A percentile compares a stretch with the other conserved stretches of the same genome.
Conservation (phyloP, 2,329 filamentous ascomycete species). For the Sordariomycetes sp. region DNA sequence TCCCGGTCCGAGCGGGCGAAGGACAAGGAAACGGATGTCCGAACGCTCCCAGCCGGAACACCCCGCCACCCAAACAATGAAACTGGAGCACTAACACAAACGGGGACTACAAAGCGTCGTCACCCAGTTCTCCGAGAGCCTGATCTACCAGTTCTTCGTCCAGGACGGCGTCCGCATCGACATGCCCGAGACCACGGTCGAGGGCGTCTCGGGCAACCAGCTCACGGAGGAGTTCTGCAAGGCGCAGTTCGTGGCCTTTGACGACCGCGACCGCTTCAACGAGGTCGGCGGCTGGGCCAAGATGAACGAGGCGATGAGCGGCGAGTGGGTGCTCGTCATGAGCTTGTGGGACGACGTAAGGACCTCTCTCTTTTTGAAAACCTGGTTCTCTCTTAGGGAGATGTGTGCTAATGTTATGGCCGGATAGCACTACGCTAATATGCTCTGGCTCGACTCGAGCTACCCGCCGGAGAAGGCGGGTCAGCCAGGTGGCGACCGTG, state of each 20-base stretch:
- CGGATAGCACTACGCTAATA: constrained; percentile 43
- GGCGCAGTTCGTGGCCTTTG: constrained; percentile 42
- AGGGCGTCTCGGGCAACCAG: constrained; percentile 34
- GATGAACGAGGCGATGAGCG: constrained; percentile 42
- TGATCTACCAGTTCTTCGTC: constrained; percentile 34
- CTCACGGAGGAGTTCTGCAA: constrained; percentile 48
- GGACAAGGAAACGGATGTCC: too few species aligned
- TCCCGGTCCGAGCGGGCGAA: too few species aligned
- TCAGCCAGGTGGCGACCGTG: constrained; percentile 13
- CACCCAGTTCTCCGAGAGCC: constrained; percentile 4
- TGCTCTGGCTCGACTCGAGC: constrained; percentile 65
- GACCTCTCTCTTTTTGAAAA: background rate
- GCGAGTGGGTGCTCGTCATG: constrained; percentile 56
- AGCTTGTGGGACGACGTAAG: constrained; percentile 37
- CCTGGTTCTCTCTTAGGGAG: background rate
- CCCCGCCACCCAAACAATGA: too few species aligned
- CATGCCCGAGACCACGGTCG: constrained; percentile 20
- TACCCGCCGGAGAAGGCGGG: constrained; percentile 33
- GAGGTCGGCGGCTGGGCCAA: constrained; percentile 42
- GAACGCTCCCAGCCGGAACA: background rate
- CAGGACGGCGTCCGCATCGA: constrained; percentile 46
- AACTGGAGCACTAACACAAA: background rate
- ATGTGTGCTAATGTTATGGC: background rate
- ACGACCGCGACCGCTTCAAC: constrained; percentile 38
- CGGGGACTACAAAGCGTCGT: background rate